Percentiles rank a stretch among this genome's conserved stretches.
These are phyloP conservation scores for Houttuynia cordata DNA, from an alignment of 164 flowering plant species.

Conservation along the genomic window DNA sequence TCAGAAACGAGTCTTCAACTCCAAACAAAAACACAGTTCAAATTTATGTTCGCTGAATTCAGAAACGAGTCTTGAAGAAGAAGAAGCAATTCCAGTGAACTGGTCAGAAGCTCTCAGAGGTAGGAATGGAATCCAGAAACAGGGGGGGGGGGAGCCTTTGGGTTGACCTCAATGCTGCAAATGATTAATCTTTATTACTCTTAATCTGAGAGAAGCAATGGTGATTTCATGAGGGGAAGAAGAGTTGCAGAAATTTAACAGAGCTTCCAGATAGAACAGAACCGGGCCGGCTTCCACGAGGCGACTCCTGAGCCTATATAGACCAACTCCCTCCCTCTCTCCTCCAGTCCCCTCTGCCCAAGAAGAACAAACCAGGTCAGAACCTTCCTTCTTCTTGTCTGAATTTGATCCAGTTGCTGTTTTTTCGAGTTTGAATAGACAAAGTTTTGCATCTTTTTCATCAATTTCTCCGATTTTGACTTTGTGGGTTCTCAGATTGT, in stretches of 20 bases:
- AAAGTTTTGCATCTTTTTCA: not conserved
- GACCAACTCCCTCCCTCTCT: not conserved
- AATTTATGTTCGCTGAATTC: too few relatives aligned
- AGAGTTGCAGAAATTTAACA: not conserved
- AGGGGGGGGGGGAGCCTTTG: too few relatives aligned
- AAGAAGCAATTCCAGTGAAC: too few relatives aligned
- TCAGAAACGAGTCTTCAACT: too few relatives aligned
- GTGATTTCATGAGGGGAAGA: too few relatives aligned
- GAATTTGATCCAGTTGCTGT: too few relatives aligned
- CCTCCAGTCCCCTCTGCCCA: not conserved
- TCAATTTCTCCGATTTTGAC: not conserved
- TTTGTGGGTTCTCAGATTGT: not conserved
- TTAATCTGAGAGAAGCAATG: not conserved
- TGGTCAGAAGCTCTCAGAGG: too few relatives aligned
- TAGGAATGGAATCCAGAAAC: too few relatives aligned
- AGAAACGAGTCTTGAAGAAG: too few relatives aligned
- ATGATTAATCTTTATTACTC: too few relatives aligned
- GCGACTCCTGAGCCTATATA: not conserved
- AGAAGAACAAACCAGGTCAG: not conserved
- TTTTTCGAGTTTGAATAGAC: not conserved
- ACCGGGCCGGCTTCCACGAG: not conserved
- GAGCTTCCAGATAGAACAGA: not conserved
- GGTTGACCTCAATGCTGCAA: too few relatives aligned
- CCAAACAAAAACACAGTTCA: too few relatives aligned
- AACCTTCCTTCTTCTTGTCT: not conserved